Base-by-base conservation (phyloP, 2,329 filamentous ascomycete species). In the Penicillium sclerotigenum region DNA sequence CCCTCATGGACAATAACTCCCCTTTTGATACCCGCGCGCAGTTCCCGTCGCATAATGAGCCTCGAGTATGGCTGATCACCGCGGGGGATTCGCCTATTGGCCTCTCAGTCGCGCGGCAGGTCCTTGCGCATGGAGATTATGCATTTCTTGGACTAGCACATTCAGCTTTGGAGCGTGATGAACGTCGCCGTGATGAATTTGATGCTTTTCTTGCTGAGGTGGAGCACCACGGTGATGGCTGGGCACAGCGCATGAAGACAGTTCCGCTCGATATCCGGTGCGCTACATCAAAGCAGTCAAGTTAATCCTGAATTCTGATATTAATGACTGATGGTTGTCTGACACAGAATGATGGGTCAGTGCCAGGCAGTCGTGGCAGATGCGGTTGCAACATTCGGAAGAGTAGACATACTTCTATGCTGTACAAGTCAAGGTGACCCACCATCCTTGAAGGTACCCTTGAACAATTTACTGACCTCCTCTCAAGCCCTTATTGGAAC, bases 61-160 rank as follows among this genome's bases (percentile, higher is more conserved):
- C 92, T 48, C 87, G 93, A 68, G 90, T 93, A 68, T 97, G 94
- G 94, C 87, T 99, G 70, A 79, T 99, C 62, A 96, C 92, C 11
- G 88, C 90, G 57, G 90, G 90, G 33, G 84, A 93, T 58, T 93
- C 91, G 34, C 91, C 93, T 13, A 83, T 97, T 61, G 88, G 88
- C 52, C 88, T 96, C 58, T 88, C 90, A 43, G 82, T 97, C 56
- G 89, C 91, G 52, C 86, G 88, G 52, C 84, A 90, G 65, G 81
- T 96, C 41, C 86, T 97, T 46, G 85, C 85, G n/a, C 91, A 97
- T 74, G 93, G 94, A 47, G 94, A 97, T 74, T 92, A 88, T 71
- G 88, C 96, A 45, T 88, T 93, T 46, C 89, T 91, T 5, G 94
- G 92, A 52, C 81, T 97, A 33, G 85, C 89, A 46, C 88, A 90